phyloP scores from a whole-genome alignment of 2,329 filamentous ascomycete genomes.

The Domatiomyces catenatus region DNA sequence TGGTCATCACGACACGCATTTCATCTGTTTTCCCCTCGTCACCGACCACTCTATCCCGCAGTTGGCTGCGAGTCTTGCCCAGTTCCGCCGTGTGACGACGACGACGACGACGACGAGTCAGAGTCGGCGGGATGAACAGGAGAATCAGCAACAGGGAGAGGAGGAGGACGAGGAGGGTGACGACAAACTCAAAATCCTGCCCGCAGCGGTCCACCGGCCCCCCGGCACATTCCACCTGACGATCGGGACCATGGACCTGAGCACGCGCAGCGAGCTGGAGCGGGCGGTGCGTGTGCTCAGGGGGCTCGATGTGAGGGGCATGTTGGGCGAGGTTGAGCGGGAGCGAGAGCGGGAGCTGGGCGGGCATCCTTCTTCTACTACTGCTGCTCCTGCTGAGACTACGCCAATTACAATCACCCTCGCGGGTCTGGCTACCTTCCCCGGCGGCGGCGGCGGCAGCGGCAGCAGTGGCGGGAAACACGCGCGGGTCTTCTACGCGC shows the following conservation, averaged over 20 bases:
- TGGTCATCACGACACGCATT: constrained; percentile 30
- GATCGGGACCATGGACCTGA: constrained; percentile 68
- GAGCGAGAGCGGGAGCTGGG: constrained; percentile 9
- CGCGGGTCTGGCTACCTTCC: constrained; percentile 11
- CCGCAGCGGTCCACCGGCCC: constrained; percentile 54
- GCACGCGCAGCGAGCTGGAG: constrained; percentile 33
- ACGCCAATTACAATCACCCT: constrained; percentile 9
- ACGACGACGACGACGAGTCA: background rate
- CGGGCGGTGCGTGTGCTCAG: constrained; percentile 32
- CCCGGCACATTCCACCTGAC: constrained; percentile 73
- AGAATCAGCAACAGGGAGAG: background rate
- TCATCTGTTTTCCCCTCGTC: constrained; percentile 44
- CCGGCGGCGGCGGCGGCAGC: too few relatives aligned
- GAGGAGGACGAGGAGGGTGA: background rate
- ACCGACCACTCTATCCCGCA: constrained; percentile 46
- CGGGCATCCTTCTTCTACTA: background rate
- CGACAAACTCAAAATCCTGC: constrained; percentile 32
- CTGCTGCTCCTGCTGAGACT: too few relatives aligned
- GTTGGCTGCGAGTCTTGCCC: constrained; percentile 45
- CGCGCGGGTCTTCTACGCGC: constrained; percentile 20
- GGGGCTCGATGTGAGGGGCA: constrained; percentile 28
- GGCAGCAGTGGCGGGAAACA: too few relatives aligned
- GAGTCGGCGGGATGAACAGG: background rate
- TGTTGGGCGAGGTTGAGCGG: constrained; percentile 23
- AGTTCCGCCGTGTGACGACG: constrained; percentile 41